phyloP scores from a whole-genome alignment of 768 basidiomycete species.

The Xerocomus brunneocitrinus region DNA sequence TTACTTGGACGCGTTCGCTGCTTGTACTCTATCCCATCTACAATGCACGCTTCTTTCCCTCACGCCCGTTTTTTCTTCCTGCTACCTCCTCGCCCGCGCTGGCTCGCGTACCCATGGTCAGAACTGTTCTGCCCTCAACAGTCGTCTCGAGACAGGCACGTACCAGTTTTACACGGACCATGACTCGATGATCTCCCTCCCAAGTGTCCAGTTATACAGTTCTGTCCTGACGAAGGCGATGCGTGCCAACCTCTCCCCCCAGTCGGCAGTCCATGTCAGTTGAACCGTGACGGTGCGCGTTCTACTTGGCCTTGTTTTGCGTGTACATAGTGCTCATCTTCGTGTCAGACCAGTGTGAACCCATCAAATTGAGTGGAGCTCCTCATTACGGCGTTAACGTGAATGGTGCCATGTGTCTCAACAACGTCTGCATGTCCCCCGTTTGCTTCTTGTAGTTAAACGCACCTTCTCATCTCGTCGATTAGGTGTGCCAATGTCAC shows the following conservation, averaged over 20 bases:
- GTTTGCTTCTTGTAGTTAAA: too few relatives aligned
- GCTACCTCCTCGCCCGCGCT: slow-evolving; percentile 37
- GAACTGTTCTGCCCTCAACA: slow-evolving; percentile 51
- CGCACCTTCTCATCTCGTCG: too few relatives aligned
- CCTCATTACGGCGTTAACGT: slow-evolving; percentile 62
- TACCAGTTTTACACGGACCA: slow-evolving; percentile 69
- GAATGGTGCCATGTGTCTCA: slow-evolving; percentile 82
- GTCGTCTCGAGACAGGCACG: slow-evolving; percentile 58
- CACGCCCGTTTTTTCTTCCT: slow-evolving; percentile 54
- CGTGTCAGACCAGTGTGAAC: too few relatives aligned
- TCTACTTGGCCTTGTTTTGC: not conserved
- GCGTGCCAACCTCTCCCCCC: slow-evolving; percentile 51
- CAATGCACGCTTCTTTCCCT: slow-evolving; percentile 20
- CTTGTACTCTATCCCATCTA: not conserved
- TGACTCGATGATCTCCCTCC: slow-evolving; percentile 41
- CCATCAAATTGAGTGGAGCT: slow-evolving; percentile 60
- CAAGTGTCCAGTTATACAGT: slow-evolving; percentile 56
- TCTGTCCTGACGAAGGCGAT: slow-evolving; percentile 83
- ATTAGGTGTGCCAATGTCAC: too few relatives aligned
- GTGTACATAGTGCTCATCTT: not conserved
- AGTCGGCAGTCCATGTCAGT: slow-evolving; percentile 70
- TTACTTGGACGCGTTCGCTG: not conserved
- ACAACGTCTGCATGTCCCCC: slow-evolving; percentile 49
- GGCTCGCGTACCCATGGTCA: slow-evolving; percentile 44
- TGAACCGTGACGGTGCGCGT: slow-evolving; percentile 74